phyloP scores from a whole-genome alignment of 805 yeast species.

The Candida ipomoeae region DNA sequence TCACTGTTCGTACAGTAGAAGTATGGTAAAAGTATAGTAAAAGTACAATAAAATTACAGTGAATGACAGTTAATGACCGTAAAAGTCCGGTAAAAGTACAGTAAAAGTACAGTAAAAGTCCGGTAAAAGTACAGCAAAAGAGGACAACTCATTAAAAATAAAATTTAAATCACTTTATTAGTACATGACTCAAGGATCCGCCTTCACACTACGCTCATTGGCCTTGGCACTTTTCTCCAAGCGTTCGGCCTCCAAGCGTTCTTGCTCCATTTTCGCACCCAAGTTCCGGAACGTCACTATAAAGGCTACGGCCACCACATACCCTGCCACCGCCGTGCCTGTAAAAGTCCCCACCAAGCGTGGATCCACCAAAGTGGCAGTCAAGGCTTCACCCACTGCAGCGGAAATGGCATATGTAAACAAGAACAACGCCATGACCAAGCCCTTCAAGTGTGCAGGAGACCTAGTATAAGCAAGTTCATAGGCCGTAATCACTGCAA shows the following conservation, averaged over 20 bases:
- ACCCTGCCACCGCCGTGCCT: conserved; percentile 36
- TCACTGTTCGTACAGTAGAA: too few species aligned
- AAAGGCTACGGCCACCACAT: conserved; percentile 30
- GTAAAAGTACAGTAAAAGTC: too few species aligned
- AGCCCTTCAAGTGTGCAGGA: conserved; percentile 47
- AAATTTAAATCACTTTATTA: too few species aligned
- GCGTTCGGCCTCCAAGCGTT: conserved; percentile 15
- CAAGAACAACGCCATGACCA: conserved; percentile 44
- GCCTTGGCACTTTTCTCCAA: background rate
- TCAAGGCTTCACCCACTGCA: conserved; percentile 42
- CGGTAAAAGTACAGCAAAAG: too few species aligned
- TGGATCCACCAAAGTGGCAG: conserved; percentile 40
- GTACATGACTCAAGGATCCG: too few species aligned
- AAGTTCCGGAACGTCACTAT: conserved; percentile 36
- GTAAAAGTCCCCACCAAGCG: conserved; percentile 41
- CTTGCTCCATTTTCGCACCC: conserved; percentile 39
- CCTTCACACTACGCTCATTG: too few species aligned
- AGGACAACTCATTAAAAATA: too few species aligned
- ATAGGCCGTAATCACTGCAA: conserved; percentile 48
- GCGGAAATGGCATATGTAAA: conserved; percentile 46
- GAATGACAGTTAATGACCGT: too few species aligned
- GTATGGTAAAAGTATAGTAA: too few species aligned
- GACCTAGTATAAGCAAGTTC: conserved; percentile 53
- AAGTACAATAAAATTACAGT: too few species aligned
- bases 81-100: too few species aligned